These are phyloP conservation scores for Lumnitzera littorea DNA, from an alignment of 345 rosid genomes.

Conservation along the genomic window DNA sequence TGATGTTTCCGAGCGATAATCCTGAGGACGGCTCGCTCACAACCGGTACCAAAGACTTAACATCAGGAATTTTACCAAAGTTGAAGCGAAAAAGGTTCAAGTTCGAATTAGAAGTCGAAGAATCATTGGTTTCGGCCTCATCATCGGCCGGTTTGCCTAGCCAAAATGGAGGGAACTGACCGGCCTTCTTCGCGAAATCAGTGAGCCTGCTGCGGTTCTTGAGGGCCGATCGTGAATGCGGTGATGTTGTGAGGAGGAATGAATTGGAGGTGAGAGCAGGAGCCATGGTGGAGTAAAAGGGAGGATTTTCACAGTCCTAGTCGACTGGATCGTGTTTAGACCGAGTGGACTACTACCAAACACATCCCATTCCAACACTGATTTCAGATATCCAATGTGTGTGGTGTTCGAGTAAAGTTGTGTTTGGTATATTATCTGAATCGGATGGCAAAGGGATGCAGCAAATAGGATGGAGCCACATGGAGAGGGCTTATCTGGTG, in stretches of 20 bases:
- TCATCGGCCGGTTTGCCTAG: constrained; percentile 37
- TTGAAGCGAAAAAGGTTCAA: constrained; percentile 54
- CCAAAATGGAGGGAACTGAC: constrained; percentile 33
- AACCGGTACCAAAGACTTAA: constrained; percentile 57
- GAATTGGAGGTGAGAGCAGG: constrained; percentile 58
- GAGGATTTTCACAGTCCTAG: neutral
- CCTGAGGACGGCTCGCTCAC: constrained; percentile 43
- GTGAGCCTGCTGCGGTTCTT: constrained; percentile 34
- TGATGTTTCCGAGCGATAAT: constrained; percentile 41
- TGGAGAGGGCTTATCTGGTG: constrained; percentile 9
- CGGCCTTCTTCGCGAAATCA: constrained; percentile 50
- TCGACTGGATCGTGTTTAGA: too few relatives aligned
- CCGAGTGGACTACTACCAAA: too few relatives aligned
- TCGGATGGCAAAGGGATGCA: neutral
- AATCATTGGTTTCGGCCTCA: constrained; percentile 19
- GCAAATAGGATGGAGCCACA: constrained; percentile 11
- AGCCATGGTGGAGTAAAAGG: constrained; percentile 31
- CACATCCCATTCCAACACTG: too few relatives aligned
- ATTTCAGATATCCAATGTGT: too few relatives aligned
- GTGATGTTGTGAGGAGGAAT: constrained; percentile 43
- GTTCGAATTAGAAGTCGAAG: constrained; percentile 34
- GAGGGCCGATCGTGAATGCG: constrained; percentile 24
- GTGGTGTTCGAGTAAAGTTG: too few relatives aligned
- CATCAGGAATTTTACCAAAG: constrained; percentile 51
- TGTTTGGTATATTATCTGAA: constrained; percentile 4